These are phyloP conservation scores for Phytophthora citrophthora DNA, from an alignment of 352 stramenopile species.

Conservation along the genomic window DNA sequence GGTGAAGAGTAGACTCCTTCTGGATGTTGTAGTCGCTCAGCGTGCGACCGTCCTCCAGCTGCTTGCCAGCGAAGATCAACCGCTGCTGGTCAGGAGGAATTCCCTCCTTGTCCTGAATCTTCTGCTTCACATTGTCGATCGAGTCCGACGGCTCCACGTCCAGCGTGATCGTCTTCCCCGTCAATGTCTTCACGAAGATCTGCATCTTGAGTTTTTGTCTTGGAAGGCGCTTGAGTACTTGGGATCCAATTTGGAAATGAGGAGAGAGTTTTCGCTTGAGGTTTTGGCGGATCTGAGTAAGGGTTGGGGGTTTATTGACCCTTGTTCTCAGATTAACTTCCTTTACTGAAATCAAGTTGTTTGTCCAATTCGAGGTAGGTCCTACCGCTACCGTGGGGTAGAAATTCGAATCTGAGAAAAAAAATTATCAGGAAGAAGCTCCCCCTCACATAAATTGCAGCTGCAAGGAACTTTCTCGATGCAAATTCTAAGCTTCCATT, in stretches of 20 bases:
- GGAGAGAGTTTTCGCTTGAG: background rate
- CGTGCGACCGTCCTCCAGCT: slow-evolving; percentile 95
- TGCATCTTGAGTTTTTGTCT: slow-evolving; percentile 20
- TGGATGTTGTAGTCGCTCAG: slow-evolving; percentile 61
- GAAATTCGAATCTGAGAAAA: slow-evolving; percentile 23
- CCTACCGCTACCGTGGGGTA: no score
- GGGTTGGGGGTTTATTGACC: no score
- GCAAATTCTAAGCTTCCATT: no score
- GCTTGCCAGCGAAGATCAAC: slow-evolving; percentile 94
- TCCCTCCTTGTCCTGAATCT: slow-evolving; percentile 60
- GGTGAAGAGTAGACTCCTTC: slow-evolving; percentile 35
- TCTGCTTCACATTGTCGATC: slow-evolving; percentile 60
- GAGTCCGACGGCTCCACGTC: slow-evolving; percentile 13
- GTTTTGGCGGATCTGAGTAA: no score
- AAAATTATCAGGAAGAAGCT: slow-evolving; percentile 14
- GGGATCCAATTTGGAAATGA: slow-evolving; percentile 32
- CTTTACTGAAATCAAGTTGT: slow-evolving; percentile 23
- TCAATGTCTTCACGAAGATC: slow-evolving; percentile 24
- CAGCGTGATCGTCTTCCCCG: slow-evolving; percentile 58
- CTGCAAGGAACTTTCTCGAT: background rate
- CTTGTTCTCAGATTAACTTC: slow-evolving; percentile 12
- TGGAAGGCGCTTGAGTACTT: slow-evolving; percentile 23
- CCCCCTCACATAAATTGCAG: background rate
- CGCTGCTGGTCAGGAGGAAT: slow-evolving; percentile 95
- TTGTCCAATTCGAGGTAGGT: no score